Conservation (phyloP, 805 yeast genomes). For the Nakazawaea molendinolei region DNA sequence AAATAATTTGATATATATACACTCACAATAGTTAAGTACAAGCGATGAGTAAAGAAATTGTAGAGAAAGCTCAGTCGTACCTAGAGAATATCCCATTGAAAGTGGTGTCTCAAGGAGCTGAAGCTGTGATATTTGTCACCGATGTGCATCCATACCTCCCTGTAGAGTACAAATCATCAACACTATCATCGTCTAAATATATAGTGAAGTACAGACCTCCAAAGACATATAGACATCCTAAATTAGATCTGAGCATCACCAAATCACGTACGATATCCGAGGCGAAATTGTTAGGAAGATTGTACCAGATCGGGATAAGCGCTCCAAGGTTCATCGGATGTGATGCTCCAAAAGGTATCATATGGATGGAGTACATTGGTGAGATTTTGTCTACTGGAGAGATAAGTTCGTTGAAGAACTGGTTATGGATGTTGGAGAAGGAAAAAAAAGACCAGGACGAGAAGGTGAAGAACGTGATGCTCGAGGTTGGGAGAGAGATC, state of each 20-base stretch:
- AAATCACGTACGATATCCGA: slow-evolving; percentile 81
- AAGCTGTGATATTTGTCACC: slow-evolving; percentile 70
- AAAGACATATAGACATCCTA: slow-evolving; percentile 85
- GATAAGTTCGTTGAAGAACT: slow-evolving; percentile 63
- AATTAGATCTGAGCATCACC: slow-evolving; percentile 68
- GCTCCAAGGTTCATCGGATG: slow-evolving; percentile 71
- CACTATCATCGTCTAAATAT: slow-evolving; percentile 29
- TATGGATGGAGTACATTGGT: slow-evolving; percentile 85
- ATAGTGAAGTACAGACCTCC: slow-evolving; percentile 83
- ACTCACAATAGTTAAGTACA: background rate
- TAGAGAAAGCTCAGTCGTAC: slow-evolving; percentile 34
- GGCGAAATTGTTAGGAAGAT: slow-evolving; percentile 64
- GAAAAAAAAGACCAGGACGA: slow-evolving; percentile 20
- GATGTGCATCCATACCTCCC: slow-evolving; percentile 61
- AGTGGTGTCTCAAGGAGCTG: slow-evolving; percentile 83
- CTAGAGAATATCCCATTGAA: slow-evolving; percentile 44
- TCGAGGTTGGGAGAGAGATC: slow-evolving; percentile 56
- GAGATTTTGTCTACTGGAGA: slow-evolving; percentile 42
- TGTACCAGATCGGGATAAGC: slow-evolving; percentile 45
- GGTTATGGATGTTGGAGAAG: slow-evolving; percentile 57
- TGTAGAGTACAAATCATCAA: slow-evolving; percentile 17
- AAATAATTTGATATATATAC: too few relatives aligned
- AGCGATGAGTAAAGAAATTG: slow-evolving; percentile 48
- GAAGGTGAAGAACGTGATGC: slow-evolving; percentile 37
- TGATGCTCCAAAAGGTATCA: slow-evolving; percentile 72